Evolutionary conservation across 176 grass and related monocot genomes (phyloP).

Genomic region (Oryza officinalis): DNA sequence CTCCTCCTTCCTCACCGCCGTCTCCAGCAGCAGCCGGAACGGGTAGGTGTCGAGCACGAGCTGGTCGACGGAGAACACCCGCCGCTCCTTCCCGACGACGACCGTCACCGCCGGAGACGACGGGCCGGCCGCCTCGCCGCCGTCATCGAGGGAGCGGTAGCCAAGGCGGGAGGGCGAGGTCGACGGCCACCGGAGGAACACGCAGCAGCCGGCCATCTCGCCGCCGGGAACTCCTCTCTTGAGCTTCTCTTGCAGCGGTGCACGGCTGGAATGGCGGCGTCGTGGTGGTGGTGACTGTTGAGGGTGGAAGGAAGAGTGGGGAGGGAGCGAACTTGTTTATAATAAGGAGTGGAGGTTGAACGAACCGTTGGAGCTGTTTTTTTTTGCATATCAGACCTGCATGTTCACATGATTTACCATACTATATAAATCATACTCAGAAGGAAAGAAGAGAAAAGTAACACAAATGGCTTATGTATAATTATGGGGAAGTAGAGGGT

Average conservation of each 20-base stretch:
- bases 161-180: conserved; percentile 48
- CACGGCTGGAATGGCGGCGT: background rate
- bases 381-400: background rate
- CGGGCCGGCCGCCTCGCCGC: background rate
- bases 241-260: conserved; percentile 5
- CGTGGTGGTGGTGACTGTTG: background rate
- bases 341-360: background rate
- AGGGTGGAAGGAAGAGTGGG: background rate
- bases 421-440: background rate
- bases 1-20: conserved; percentile 50
- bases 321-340: conserved; percentile 29
- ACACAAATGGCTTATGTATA: no score
- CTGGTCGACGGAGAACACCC: conserved; percentile 79
- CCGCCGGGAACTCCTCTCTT: background rate
- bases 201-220: conserved; percentile 70
- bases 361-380: conserved; percentile 32
- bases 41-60: conserved; percentile 88
- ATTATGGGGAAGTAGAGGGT: accelerated
- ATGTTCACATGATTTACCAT: background rate
- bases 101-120: conserved; percentile 51
- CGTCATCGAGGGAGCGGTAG: conserved; percentile 57
- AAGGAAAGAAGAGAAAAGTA: background rate
- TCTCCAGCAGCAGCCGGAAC: conserved; percentile 83
- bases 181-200: conserved; percentile 81
- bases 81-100: conserved; percentile 89